A percentile compares a stretch with the other conserved stretches of the same genome.
phyloP scores from a whole-genome alignment of 1,139 yeast species.

The Debaryomyces sp. region DNA sequence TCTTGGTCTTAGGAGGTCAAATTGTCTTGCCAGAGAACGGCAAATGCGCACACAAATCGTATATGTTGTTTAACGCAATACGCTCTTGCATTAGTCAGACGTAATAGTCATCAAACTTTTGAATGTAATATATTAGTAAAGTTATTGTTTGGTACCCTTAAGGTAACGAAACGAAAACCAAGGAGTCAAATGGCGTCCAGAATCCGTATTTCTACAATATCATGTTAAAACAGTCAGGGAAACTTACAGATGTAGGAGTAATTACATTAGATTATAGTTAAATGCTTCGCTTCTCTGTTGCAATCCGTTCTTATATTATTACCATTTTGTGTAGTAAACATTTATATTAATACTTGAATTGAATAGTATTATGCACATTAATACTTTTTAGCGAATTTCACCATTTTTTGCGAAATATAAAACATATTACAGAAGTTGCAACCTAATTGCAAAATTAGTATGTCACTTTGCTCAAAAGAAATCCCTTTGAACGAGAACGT shows the following conservation, averaged over 20 bases:
- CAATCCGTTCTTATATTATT: too few species aligned
- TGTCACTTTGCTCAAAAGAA: too few species aligned
- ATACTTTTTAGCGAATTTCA: not conserved
- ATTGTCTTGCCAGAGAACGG: not conserved
- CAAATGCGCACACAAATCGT: not conserved
- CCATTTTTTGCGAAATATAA: not conserved
- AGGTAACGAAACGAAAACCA: not conserved
- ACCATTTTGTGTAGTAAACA: too few species aligned
- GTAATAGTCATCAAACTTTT: not conserved
- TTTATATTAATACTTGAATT: too few species aligned
- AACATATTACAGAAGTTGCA: too few species aligned
- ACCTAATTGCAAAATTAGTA: too few species aligned
- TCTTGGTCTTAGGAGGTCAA: not conserved
- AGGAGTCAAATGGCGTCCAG: not conserved
- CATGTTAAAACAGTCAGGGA: not conserved
- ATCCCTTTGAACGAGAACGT: too few species aligned
- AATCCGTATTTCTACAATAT: not conserved
- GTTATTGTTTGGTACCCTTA: not conserved
- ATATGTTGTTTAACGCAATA: not conserved
- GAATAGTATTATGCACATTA: too few species aligned
- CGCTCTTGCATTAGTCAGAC: not conserved
- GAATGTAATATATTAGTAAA: not conserved
- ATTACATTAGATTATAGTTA: too few species aligned
- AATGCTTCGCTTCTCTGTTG: too few species aligned
- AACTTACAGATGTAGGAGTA: too few species aligned